Conservation (phyloP, 768 basidiomycete genomes). For the Boletus sp. region DNA sequence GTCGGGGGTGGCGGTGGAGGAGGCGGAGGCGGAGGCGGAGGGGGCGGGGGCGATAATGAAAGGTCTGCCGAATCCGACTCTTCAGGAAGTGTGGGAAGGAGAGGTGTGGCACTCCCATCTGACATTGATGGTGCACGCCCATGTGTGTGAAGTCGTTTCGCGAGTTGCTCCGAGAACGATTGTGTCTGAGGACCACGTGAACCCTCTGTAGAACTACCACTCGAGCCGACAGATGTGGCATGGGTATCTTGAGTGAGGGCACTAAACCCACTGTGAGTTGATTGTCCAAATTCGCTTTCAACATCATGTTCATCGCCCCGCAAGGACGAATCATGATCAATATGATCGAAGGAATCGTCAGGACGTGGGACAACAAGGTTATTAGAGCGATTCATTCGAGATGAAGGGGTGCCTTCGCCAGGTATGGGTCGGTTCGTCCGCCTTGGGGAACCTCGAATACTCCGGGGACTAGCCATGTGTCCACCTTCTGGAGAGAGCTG, state of each 20-base stretch:
- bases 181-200: slow-evolving; percentile 37
- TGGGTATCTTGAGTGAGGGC: slow-evolving; percentile 50
- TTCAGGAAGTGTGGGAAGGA: slow-evolving; percentile 40
- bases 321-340: slow-evolving; percentile 42
- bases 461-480: slow-evolving; percentile 62
- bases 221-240: slow-evolving; percentile 54
- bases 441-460: slow-evolving; percentile 66
- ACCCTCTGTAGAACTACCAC: slow-evolving; percentile 36
- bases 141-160: slow-evolving; percentile 51
- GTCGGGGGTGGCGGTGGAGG: slow-evolving; percentile 16
- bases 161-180: slow-evolving; percentile 60
- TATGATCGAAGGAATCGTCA: slow-evolving; percentile 43
- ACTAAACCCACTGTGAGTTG: slow-evolving; percentile 31
- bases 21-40: slow-evolving; percentile 14
- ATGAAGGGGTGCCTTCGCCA: slow-evolving; percentile 40
- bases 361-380: slow-evolving; percentile 41
- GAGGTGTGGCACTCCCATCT: slow-evolving; percentile 34
- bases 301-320: slow-evolving; percentile 49
- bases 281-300: slow-evolving; percentile 56
- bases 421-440: slow-evolving; percentile 39
- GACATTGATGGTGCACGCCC: slow-evolving; percentile 41
- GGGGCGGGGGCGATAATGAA: slow-evolving; percentile 26
- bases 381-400: slow-evolving; percentile 38
- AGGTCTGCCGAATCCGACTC: slow-evolving; percentile 29
- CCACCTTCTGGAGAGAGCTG: slow-evolving; percentile 63